Evolutionary conservation across 371 early-diverging fungal species (phyloP).

Genomic region (Syncephalis fuscata): DNA sequence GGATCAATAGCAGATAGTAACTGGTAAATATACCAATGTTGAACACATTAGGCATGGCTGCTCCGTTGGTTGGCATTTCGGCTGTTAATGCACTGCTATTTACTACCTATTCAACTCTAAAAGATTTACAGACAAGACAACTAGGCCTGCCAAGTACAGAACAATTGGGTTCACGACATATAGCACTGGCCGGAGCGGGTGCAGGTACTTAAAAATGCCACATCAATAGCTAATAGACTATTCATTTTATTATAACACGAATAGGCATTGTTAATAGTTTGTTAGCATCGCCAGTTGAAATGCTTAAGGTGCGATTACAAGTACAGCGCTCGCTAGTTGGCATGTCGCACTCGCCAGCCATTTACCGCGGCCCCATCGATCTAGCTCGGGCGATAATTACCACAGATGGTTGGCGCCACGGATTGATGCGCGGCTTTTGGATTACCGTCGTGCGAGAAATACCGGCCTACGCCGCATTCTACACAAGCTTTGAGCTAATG

Average conservation of each 20-base stretch:
- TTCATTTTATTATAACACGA: background rate
- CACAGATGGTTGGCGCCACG: constrained; percentile 43
- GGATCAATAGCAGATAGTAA: background rate
- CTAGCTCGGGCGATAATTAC: constrained; percentile 39
- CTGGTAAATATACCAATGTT: background rate
- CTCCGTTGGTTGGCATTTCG: constrained; percentile 64
- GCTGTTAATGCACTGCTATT: constrained; percentile 72
- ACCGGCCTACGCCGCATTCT: constrained; percentile 73
- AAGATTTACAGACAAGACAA: constrained; percentile 24
- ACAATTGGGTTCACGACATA: constrained; percentile 28
- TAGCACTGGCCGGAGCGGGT: constrained; percentile 62
- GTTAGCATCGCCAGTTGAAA: constrained; percentile 64
- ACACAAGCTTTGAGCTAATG: constrained; percentile 56
- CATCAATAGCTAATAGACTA: background rate
- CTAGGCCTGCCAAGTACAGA: constrained; percentile 12
- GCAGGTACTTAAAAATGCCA: constrained; percentile 24
- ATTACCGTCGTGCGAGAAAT: constrained; percentile 59
- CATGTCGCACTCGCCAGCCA: too few species aligned
- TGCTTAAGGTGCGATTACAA: constrained; percentile 67
- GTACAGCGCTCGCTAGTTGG: constrained; percentile 13
- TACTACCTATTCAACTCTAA: constrained; percentile 49
- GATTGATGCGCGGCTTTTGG: constrained; percentile 65
- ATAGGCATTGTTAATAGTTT: constrained; percentile 46
- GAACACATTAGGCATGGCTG: constrained; percentile 44
- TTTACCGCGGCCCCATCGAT: constrained; percentile 35